phyloP scores from a whole-genome alignment of 2,329 filamentous ascomycete genomes.

The Penicillium sp. region DNA sequence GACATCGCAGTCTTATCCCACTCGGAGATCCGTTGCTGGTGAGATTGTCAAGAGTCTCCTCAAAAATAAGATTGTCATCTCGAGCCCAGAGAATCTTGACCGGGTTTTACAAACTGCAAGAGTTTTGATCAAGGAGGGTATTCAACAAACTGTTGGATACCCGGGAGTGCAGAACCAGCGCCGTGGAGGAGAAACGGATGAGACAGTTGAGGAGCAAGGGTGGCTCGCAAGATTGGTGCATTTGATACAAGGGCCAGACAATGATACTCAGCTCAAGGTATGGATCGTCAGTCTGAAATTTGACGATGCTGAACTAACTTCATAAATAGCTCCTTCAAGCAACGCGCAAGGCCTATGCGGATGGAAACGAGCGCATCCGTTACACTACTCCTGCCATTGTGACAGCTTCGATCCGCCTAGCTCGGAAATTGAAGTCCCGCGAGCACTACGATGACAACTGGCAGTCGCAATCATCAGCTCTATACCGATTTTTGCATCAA shows the following conservation, averaged over 20 bases:
- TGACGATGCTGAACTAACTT: conserved; percentile 18
- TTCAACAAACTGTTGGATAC: conserved; percentile 80
- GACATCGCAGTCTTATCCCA: conserved; percentile 89
- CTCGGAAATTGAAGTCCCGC: conserved; percentile 81
- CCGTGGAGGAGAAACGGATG: conserved; percentile 83
- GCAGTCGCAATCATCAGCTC: conserved; percentile 70
- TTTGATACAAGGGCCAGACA: conserved; percentile 77
- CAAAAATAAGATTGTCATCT: conserved; percentile 76
- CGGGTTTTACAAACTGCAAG: conserved; percentile 85
- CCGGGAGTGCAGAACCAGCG: conserved; percentile 74
- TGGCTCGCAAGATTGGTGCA: conserved; percentile 94
- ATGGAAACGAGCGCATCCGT: conserved; percentile 92
- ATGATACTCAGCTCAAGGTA: conserved; percentile 87
- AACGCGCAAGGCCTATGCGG: conserved; percentile 79
- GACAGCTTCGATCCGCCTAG: conserved; percentile 85
- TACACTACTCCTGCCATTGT: conserved; percentile 93
- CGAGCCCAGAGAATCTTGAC: conserved; percentile 76
- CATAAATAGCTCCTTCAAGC: conserved; percentile 71
- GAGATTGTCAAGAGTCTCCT: conserved; percentile 84
- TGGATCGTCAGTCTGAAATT: neutral
- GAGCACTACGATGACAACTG: conserved; percentile 83
- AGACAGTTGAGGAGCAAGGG: conserved; percentile 96
- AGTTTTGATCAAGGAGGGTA: conserved; percentile 90
- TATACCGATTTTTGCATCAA: conserved; percentile 96
- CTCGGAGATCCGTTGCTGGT: conserved; percentile 83